These are phyloP conservation scores for Saccharomycopsis selenospora DNA, from an alignment of 805 yeast genomes.

Conservation along the genomic window DNA sequence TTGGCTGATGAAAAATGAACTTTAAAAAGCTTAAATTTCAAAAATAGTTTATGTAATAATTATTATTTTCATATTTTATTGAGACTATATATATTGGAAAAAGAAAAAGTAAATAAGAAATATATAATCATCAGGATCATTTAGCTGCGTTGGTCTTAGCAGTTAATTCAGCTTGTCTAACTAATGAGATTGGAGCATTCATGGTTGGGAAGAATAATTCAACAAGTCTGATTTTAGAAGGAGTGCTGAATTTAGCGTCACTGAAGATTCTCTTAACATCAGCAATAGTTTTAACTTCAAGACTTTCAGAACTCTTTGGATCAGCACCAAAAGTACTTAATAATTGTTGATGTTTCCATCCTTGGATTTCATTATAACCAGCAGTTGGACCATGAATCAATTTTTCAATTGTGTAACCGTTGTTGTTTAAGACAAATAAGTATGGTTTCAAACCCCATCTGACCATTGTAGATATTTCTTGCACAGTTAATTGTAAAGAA, in stretches of 20 bases:
- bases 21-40: no score
- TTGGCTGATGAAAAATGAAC: constrained; percentile 1
- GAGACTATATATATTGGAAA: no score
- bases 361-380: constrained; percentile 53
- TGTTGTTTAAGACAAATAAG: constrained; percentile 53
- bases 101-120: no score
- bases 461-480: constrained; percentile 54
- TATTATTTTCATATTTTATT: no score
- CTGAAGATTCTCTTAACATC: constrained; percentile 40
- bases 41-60: no score
- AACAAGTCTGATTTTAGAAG: constrained; percentile 43
- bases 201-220: constrained; percentile 51
- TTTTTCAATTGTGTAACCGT: constrained; percentile 62
- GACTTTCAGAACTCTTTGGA: constrained; percentile 34
- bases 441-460: constrained; percentile 50
- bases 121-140: no score
- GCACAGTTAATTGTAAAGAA: constrained; percentile 59
- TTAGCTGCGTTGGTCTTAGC: constrained; percentile 40
- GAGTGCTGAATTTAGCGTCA: constrained; percentile 33
- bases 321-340: constrained; percentile 50
- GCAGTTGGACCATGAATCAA: constrained; percentile 50
- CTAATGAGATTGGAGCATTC: constrained; percentile 59
- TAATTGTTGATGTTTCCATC: constrained; percentile 47
- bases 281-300: constrained; percentile 39
- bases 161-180: constrained; percentile 59